Evolutionary conservation across 2,329 filamentous ascomycete species (phyloP).

Genomic region (Geosmithia putterillii): DNA sequence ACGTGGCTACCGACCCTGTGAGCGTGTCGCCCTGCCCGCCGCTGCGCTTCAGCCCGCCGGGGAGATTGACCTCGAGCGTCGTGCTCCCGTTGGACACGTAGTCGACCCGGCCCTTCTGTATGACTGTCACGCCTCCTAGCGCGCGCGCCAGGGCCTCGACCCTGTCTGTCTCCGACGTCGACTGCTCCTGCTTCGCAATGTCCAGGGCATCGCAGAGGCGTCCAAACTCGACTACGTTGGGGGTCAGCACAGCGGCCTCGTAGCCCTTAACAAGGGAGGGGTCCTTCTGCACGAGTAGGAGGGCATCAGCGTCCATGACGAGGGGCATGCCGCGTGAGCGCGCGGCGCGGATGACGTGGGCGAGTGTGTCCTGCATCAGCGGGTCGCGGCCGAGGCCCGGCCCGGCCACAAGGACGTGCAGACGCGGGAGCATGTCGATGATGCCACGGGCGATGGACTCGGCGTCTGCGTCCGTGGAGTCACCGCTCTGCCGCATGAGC

Average conservation of each 20-base stretch:
- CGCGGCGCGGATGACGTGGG: slow-evolving; percentile 67
- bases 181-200: slow-evolving; percentile 38
- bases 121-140: slow-evolving; percentile 77
- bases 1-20: slow-evolving; percentile 78
- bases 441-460: slow-evolving; percentile 53
- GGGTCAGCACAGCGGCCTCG: slow-evolving; percentile 75
- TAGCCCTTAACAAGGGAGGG: slow-evolving; percentile 74
- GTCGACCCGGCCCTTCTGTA: slow-evolving; percentile 80
- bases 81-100: slow-evolving; percentile 68
- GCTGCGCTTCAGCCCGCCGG: slow-evolving; percentile 78
- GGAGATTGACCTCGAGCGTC: slow-evolving; percentile 65
- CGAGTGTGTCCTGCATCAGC: slow-evolving; percentile 80
- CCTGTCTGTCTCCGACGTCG: slow-evolving; percentile 23
- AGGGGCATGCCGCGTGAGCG: slow-evolving; percentile 61
- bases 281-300: slow-evolving; percentile 63
- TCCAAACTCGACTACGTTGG: slow-evolving; percentile 88
- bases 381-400: slow-evolving; percentile 83
- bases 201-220: slow-evolving; percentile 66
- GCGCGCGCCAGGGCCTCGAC: slow-evolving; percentile 59
- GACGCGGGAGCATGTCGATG: slow-evolving; percentile 67
- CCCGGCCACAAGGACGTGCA: slow-evolving; percentile 88
- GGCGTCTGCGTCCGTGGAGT: slow-evolving; percentile 36
- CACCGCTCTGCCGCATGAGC: slow-evolving; percentile 26
- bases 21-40: slow-evolving; percentile 94
- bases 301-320: slow-evolving; percentile 83